phyloP scores from a whole-genome alignment of 768 basidiomycete species.

The Leccinellum luteum region DNA sequence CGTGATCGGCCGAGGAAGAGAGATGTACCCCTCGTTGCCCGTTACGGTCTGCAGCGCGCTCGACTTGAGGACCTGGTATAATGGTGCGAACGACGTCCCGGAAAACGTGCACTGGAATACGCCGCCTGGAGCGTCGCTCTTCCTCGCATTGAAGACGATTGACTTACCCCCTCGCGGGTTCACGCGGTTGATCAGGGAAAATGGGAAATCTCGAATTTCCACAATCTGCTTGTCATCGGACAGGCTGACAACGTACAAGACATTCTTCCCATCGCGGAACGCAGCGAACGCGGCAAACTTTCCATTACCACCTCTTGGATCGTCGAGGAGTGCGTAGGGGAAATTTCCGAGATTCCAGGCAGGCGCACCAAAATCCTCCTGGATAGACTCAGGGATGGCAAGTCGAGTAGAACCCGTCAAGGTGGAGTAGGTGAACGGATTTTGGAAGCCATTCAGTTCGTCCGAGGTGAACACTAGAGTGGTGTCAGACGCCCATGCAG shows the following conservation, averaged over 20 bases:
- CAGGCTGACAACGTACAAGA: conserved; percentile 34
- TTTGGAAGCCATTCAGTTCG: conserved; percentile 55
- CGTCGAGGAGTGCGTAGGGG: conserved; percentile 46
- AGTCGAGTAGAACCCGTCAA: conserved; percentile 27
- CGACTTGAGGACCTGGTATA: conserved; percentile 23
- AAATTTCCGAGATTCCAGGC: conserved; percentile 51
- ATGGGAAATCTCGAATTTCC: conserved; percentile 33
- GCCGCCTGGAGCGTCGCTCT: conserved; percentile 31
- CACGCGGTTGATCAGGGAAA: conserved; percentile 27
- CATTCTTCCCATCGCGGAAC: conserved; percentile 31
- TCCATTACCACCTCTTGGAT: conserved; percentile 17
- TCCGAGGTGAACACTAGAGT: conserved; percentile 65
- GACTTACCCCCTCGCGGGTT: conserved; percentile 20
- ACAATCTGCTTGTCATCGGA: conserved; percentile 22
- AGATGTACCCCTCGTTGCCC: conserved; percentile 34
- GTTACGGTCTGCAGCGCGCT: conserved; percentile 18
- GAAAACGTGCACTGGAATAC: conserved; percentile 31
- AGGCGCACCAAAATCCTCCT: conserved; percentile 56
- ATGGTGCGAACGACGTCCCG: conserved; percentile 20
- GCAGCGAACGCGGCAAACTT: conserved; percentile 32
- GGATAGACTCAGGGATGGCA: conserved; percentile 38
- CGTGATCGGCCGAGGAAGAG: conserved; percentile 47
- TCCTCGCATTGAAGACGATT: conserved; percentile 36
- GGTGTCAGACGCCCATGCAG: conserved; percentile 56
- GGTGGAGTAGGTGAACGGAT: conserved; percentile 58